phyloP scores from a whole-genome alignment of 1,284 basidiomycete genomes.

The Ceratobasidium sp. region DNA sequence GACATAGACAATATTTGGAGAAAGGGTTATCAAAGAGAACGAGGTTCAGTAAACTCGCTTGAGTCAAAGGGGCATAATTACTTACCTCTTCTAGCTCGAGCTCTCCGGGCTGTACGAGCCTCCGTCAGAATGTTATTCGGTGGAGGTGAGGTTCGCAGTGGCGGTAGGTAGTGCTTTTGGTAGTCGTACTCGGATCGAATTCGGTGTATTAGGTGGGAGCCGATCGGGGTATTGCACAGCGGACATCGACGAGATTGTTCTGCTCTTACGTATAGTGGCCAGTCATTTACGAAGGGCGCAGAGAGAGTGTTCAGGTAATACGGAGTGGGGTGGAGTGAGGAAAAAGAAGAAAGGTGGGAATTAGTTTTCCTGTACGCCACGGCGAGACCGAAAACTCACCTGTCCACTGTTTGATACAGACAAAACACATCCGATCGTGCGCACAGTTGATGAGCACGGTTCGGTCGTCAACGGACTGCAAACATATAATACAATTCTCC shows the following conservation, averaged over 20 bases:
- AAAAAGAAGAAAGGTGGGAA: conserved; percentile 58
- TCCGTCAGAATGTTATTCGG: conserved; percentile 47
- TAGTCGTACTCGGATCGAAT: conserved; percentile 82
- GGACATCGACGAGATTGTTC: conserved; percentile 66
- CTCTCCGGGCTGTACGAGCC: conserved; percentile 10
- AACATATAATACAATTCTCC: conserved; percentile 77
- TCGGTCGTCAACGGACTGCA: conserved; percentile 80
- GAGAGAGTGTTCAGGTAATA: not conserved
- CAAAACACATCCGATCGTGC: conserved; percentile 88
- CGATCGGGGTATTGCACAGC: conserved; percentile 81
- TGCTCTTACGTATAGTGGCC: not conserved
- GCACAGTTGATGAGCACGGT: conserved; percentile 84
- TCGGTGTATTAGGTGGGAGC: conserved; percentile 83
- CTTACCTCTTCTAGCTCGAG: conserved; percentile 19
- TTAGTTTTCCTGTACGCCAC: conserved; percentile 13
- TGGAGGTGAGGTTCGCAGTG: conserved; percentile 68
- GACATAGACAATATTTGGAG: conserved; percentile 50
- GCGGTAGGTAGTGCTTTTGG: conserved; percentile 82
- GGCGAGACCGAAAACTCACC: conserved; percentile 63
- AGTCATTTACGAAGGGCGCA: not conserved
- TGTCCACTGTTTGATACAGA: conserved; percentile 88
- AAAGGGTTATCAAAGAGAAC: conserved; percentile 12
- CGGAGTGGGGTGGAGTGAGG: conserved; percentile 66
- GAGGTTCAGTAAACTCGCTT: no score
- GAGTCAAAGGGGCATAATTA: no score